phyloP scores from a whole-genome alignment of 2,329 filamentous ascomycete species.

The Celoporthe dispersa region DNA sequence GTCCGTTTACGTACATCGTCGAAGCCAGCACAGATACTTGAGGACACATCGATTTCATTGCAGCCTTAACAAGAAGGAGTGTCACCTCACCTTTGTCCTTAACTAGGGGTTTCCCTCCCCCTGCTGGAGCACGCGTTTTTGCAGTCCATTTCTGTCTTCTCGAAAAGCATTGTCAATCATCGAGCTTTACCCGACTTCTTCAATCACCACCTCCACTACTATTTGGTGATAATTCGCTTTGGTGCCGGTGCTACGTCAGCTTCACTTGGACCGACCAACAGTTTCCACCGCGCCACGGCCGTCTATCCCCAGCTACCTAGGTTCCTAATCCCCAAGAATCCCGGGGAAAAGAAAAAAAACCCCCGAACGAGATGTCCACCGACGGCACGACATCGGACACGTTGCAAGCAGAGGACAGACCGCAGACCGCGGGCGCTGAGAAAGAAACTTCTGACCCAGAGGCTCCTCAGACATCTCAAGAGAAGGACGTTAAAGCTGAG shows the following conservation, averaged over 20 bases:
- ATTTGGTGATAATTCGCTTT: background rate
- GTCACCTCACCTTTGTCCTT: background rate
- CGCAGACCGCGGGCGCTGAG: background rate
- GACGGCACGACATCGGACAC: background rate
- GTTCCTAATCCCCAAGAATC: background rate
- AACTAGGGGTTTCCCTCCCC: too few relatives aligned
- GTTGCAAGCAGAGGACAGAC: background rate
- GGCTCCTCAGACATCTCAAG: background rate
- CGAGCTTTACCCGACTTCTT: background rate
- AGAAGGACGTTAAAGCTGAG: background rate
- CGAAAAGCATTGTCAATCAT: background rate
- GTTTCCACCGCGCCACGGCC: background rate
- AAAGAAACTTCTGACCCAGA: background rate
- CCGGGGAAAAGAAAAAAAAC: too few relatives aligned
- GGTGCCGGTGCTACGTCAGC: background rate
- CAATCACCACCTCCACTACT: background rate
- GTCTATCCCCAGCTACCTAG: background rate
- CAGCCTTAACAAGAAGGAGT: background rate
- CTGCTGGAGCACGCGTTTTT: background rate
- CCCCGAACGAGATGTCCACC: background rate
- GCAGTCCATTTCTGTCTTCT: background rate
- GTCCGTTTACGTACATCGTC: background rate
- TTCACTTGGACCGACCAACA: too few relatives aligned
- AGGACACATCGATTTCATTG: background rate
- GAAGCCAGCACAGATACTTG: background rate